Evolutionary conservation across 495 filamentous ascomycete species (phyloP), one percentile per base, ranked within the genome.

Genomic region (Penicillium ochrochloron): DNA sequence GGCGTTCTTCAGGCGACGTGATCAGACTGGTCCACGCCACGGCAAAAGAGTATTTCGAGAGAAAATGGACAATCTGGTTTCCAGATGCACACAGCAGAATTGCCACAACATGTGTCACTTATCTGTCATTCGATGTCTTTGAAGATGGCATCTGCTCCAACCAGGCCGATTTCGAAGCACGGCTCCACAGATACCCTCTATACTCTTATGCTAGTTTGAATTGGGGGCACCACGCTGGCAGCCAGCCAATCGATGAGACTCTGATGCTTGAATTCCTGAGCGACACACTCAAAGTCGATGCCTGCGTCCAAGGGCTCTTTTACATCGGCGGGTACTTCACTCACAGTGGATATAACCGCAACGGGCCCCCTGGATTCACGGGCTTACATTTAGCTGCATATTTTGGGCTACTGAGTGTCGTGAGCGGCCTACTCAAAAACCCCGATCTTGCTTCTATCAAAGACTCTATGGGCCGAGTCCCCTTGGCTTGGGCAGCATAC

Each of bases 21-120:
- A 37, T 56, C 10, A 34, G 53, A 12, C 69, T 88, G 25, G 79
- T 83, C 27, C 85, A 88, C 69, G 84, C 83, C 57, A 88, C 85
- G 2, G 77, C 83, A 0, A 75, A 88, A 50, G 78, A 86, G 55
- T 88, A 84, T 66, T 70, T 78, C 31, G 59, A 73, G 23, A 51
- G 58, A 17, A 80, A 66, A 19, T 67, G 65, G 57, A 27, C 23
- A 29, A 31, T 10, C 2, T 63, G 56, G 61, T 69, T 67, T 61
- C 67, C 69, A 14, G 21, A 67, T 34, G 61, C 61, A 0, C 64
- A 68, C 37, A 2, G 9, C 25, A 8, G 57, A 3, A 69, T 74
- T 21, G 51, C 27, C 0, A 59, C 15, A 6, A 54, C 31, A 17
- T 75, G 69, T 31, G 6, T 74, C 5, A 67, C 66, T 2, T 71